Conservation (phyloP, 176 grass and related monocot species). For the Phragmites australis region DNA sequence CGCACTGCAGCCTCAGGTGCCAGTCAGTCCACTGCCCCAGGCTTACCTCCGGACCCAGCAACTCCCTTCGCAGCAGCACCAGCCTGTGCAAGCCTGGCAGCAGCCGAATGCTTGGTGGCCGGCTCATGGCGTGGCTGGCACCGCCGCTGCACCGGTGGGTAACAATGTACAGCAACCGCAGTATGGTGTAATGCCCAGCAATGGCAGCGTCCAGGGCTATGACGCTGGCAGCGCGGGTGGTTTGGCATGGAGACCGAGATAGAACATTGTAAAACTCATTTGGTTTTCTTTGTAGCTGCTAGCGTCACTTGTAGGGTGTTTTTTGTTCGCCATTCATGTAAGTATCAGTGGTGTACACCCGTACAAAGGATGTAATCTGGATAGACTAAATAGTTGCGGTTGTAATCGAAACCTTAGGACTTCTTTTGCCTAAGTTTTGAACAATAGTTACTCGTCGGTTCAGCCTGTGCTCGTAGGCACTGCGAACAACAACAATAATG, state of each 20-base stretch:
- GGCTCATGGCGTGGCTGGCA: constrained; percentile 4
- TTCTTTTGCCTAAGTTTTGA: not conserved
- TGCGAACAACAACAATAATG: constrained; percentile 4
- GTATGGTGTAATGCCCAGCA: constrained; percentile 27
- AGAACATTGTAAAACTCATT: constrained; percentile 24
- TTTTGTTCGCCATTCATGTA: constrained; percentile 37
- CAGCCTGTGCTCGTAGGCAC: not conserved
- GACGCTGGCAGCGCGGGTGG: constrained; percentile 21
- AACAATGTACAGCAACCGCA: constrained; percentile 42
- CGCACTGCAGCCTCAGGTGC: constrained; percentile 42
- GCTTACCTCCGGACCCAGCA: constrained; percentile 32
- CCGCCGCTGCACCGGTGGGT: not conserved
- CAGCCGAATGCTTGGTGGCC: constrained; percentile 44
- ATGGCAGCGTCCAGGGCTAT: constrained; percentile 37
- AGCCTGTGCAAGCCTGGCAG: constrained; percentile 38
- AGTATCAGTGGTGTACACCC: constrained; percentile 35
- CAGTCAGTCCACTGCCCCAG: constrained; percentile 9
- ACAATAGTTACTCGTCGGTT: not conserved
- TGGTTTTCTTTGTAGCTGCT: constrained; percentile 20
- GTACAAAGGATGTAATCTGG: constrained; percentile 48
- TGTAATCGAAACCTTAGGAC: constrained; percentile 20
- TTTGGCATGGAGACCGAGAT: constrained; percentile 43
- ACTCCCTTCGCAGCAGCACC: constrained; percentile 24
- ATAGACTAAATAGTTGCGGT: constrained; percentile 38
- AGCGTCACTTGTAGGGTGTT: constrained; percentile 37